A percentile compares a stretch with the other conserved stretches of the same genome.
These are phyloP conservation scores for Trichoderma simmonsii DNA, from an alignment of 2,329 filamentous ascomycete genomes.

Conservation along the genomic window DNA sequence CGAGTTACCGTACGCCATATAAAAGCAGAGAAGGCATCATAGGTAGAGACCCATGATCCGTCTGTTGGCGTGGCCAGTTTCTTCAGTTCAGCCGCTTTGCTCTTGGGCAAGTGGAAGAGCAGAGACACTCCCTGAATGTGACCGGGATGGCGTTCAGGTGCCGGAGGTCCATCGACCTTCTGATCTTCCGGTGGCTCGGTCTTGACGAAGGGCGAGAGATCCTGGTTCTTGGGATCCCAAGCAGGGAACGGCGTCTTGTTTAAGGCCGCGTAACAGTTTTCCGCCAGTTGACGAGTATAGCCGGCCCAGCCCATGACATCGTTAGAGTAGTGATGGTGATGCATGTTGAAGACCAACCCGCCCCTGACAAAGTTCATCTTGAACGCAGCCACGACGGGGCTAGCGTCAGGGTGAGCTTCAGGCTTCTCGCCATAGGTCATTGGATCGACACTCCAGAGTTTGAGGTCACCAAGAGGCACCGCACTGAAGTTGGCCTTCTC, in stretches of 20 bases:
- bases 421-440: conserved; percentile 13
- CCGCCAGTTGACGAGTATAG: not conserved
- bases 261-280: not conserved
- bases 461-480: not conserved
- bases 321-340: not conserved
- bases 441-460: conserved; percentile 1
- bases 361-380: conserved; percentile 4
- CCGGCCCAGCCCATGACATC: conserved; percentile 8
- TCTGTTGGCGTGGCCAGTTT: not conserved
- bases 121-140: not conserved
- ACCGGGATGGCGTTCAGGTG: not conserved
- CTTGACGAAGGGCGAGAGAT: not conserved
- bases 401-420: not conserved
- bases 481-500: conserved; percentile 11
- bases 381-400: not conserved
- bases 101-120: not conserved
- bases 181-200: not conserved
- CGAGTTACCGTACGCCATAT: conserved; percentile 3
- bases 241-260: too few species aligned
- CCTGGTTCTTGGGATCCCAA: not conserved
- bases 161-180: not conserved
- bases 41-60: conserved; percentile 7
- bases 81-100: conserved; percentile 7
- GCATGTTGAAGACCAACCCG: not conserved
- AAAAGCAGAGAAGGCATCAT: conserved; percentile 3